Evolutionary conservation across 345 rosid genomes (phyloP).

Genomic region (Anastatica hierochuntica): DNA sequence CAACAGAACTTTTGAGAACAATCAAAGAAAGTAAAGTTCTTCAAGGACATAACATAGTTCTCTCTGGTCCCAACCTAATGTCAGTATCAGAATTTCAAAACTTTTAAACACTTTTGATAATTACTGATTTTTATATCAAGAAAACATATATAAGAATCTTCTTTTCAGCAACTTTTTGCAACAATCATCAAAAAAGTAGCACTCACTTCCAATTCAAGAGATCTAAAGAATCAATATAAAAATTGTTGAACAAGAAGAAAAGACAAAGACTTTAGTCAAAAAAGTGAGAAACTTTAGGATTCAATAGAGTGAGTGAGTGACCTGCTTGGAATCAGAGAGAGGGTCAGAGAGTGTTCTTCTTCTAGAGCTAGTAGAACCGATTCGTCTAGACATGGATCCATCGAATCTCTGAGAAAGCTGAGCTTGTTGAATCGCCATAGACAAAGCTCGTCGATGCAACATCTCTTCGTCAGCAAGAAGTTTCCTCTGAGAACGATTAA

Average conservation of each 20-base stretch:
- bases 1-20: neutral
- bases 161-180: neutral
- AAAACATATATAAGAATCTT: neutral
- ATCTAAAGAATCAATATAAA: too few relatives aligned
- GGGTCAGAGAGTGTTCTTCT: constrained; percentile 48
- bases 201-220: too few relatives aligned
- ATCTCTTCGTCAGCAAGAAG: constrained; percentile 68
- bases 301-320: constrained; percentile 4
- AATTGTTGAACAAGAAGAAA: neutral
- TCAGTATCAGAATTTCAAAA: constrained; percentile 7
- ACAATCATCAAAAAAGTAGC: constrained; percentile 4
- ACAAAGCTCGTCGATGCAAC: constrained; percentile 75
- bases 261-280: too few relatives aligned
- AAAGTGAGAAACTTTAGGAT: too few relatives aligned
- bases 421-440: constrained; percentile 82
- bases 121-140: neutral
- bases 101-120: neutral
- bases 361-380: constrained; percentile 71
- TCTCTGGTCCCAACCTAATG: constrained; percentile 11
- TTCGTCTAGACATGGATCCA: constrained; percentile 85
- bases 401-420: constrained; percentile 79
- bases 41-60: neutral
- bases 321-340: constrained; percentile 61
- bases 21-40: neutral
- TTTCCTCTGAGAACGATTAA: constrained; percentile 77